Evolutionary conservation across 768 basidiomycete genomes (phyloP), one percentile per base, ranked within the genome.

Genomic region (Lepiota venenata): DNA sequence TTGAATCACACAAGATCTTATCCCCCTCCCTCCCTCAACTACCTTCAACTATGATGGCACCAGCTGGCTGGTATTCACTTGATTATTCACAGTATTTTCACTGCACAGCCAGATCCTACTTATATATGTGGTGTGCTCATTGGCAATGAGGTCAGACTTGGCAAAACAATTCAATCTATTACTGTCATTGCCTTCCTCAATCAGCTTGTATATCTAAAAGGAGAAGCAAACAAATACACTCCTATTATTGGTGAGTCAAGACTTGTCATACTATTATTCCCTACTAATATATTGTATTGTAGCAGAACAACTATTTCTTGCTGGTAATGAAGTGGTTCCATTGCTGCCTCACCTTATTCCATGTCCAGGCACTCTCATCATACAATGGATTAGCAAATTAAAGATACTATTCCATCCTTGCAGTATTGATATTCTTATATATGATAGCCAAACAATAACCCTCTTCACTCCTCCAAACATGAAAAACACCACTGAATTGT

Each of bases 81-180:
- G 21, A 60, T 57, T 16, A 9, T 58, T 16, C 55, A 61, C 2
- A 60, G 55, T 11, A 12, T 50, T 16, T 60, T 64, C 47, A 35
- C 50, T 9, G 4, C 29, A 1, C n/a, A 50, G 1, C 16, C 45
- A 10, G 20, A 39, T 6, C 12, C 51, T 1, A 3, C 29, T 21
- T 40, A 57, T 29, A 11, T 22, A 14, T 5, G 37, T 8, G 63
- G 64, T 4, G 48, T 63, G 0, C 59, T 65, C 5, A 43, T 64
- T 27, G 59, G 60, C 5, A 64, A 65, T 36, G 61, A 61, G 12
- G 70, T 73, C 4, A 68, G 71, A 0, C 60, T 71, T 0, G 68
- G 69, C 0, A 73, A 73, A 46, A 71, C 69, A 0, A 56, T 61
- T 5, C 64, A 64, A 27, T 41, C 64, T 0, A 40, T 62, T 2